A percentile compares a stretch with the other conserved stretches of the same genome.
Evolutionary conservation across 495 filamentous ascomycete species (phyloP).

Genomic region (Talaromyces wortmannii): DNA sequence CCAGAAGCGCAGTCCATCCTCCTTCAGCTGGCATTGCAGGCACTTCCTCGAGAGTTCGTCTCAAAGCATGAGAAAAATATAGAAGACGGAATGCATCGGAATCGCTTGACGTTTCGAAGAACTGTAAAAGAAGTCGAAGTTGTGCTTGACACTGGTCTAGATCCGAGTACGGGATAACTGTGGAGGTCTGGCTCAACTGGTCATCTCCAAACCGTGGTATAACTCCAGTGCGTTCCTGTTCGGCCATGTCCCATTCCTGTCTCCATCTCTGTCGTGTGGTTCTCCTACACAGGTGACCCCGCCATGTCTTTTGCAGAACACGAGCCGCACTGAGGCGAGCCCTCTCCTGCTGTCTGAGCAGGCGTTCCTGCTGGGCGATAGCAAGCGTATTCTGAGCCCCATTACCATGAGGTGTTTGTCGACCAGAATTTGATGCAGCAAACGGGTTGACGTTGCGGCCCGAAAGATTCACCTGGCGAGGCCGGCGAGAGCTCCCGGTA

Average conservation of each 20-base stretch:
- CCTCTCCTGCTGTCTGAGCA: constrained; percentile 73
- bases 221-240: constrained; percentile 17
- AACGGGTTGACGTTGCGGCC: constrained; percentile 77
- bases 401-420: constrained; percentile 33
- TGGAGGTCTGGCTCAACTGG: not conserved
- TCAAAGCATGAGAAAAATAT: constrained; percentile 36
- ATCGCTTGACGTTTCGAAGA: constrained; percentile 30
- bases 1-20: constrained; percentile 40
- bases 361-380: constrained; percentile 77
- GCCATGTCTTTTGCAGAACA: constrained; percentile 75
- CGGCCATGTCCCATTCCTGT: constrained; percentile 57
- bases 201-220: constrained; percentile 9
- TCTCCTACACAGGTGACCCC: constrained; percentile 63
- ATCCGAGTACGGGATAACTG: constrained; percentile 33
- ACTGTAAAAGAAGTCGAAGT: constrained; percentile 42
- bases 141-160: constrained; percentile 40
- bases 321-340: constrained; percentile 68
- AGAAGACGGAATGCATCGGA: constrained; percentile 35
- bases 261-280: constrained; percentile 51
- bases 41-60: constrained; percentile 28
- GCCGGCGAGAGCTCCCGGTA: constrained; percentile 76
- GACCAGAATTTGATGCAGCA: constrained; percentile 40
- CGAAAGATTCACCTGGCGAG: constrained; percentile 89
- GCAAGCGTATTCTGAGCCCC: constrained; percentile 72
- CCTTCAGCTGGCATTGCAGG: constrained; percentile 34